phyloP scores from a whole-genome alignment of 306 rosid genomes.

The Ceratonia siliqua region DNA sequence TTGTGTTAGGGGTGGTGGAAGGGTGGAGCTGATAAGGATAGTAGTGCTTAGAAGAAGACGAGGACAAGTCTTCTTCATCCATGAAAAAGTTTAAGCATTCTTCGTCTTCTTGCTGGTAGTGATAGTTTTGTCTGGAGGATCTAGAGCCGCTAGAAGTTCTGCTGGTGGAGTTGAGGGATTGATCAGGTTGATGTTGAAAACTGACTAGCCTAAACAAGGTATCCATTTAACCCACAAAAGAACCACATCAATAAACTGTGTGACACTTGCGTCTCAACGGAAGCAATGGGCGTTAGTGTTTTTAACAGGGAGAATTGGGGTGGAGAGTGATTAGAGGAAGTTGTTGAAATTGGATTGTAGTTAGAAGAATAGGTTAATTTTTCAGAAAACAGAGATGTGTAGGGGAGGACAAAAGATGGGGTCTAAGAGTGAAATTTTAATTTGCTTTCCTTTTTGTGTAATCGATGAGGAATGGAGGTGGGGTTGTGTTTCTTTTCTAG shows the following conservation, averaged over 20 bases:
- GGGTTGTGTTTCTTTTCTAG: slow-evolving; percentile 40
- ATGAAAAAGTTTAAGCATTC: slow-evolving; percentile 99
- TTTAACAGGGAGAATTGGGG: slow-evolving; percentile 49
- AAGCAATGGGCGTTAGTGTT: slow-evolving; percentile 46
- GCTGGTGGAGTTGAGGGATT: slow-evolving; percentile 76
- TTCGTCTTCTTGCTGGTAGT: slow-evolving; percentile 58
- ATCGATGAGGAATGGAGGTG: slow-evolving; percentile 50
- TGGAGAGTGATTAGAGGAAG: slow-evolving; percentile 6
- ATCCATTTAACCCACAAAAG: slow-evolving; percentile 75
- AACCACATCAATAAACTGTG: slow-evolving; percentile 49
- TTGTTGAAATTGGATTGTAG: slow-evolving; percentile 43
- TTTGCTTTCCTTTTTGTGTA: slow-evolving; percentile 39
- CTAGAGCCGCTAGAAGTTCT: slow-evolving; percentile 74
- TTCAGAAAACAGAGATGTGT: background rate
- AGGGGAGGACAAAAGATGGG: no score
- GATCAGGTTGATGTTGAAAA: slow-evolving; percentile 55
- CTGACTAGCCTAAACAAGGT: slow-evolving; percentile 86
- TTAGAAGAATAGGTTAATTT: slow-evolving; percentile 17
- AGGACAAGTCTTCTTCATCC: slow-evolving; percentile 95
- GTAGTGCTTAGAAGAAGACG: slow-evolving; percentile 81
- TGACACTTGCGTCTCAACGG: slow-evolving; percentile 31
- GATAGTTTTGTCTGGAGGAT: slow-evolving; percentile 58
- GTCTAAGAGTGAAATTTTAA: background rate
- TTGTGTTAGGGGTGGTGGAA: slow-evolving; percentile 29
- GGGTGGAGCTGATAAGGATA: slow-evolving; percentile 51